Evolutionary conservation across 78 protist species (phyloP), one percentile per base, ranked within the genome.

Genomic region (Speleostelium caveatum): DNA sequence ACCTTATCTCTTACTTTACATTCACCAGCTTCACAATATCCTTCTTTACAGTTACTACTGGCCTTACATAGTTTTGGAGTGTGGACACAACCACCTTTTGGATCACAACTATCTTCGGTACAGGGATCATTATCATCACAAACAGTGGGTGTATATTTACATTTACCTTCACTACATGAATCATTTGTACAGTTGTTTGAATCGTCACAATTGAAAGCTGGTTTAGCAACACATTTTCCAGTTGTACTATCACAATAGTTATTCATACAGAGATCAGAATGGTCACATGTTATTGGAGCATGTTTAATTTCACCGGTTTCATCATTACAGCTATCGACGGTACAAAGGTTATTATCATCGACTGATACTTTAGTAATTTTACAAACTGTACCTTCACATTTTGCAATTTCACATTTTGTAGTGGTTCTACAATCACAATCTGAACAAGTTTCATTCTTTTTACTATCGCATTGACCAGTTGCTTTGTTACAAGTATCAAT

Each of bases 51-150:
- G 4, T 7, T 14, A 5, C 63, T 38, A 2, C 7, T 19, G 17
- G 33, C 19, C 38, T 73, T 71, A 45, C 91, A 83, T 2, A 45
- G 41, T 3, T 8, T 83, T 45, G 72, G 83, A 4, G 1, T 21
- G 6, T 36, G 60, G 0, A 42, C 1, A 55, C 93, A 86, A 7
- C 93, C 93, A 7, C 12, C 6, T 24, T n/a, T 19, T 4, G 83
- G 58, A 16, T 73, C 28, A 58, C 93, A 86, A 21, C 8, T n/a
- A 59, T 73, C 73, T 2, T 42, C 49, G 49, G 75, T 88, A 51
- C 94, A 88, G 2, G 41, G 59, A 49, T 74, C 51, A 3, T 62
- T 63, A 19, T 33, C 69, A 28, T 75, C 55, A 33, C 87, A 75
- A 3, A 3, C 2, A 0, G 59, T 32, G 5, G 35, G 16, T 5